Evolutionary conservation across 176 grass and related monocot species (phyloP).

Genomic region (Thinopyrum elongatum): DNA sequence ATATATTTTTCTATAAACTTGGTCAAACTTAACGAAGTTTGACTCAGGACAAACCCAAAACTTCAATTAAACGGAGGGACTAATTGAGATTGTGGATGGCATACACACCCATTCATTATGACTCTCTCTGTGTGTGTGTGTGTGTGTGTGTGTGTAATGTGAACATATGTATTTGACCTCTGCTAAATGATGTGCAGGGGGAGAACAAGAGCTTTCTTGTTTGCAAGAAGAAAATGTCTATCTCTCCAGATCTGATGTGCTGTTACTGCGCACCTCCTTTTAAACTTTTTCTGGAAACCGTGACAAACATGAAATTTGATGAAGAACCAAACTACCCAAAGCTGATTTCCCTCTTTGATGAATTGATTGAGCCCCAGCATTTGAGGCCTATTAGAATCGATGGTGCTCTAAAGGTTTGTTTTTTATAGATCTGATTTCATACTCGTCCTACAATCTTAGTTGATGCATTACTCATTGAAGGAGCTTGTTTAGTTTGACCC

Average conservation of each 20-base stretch:
- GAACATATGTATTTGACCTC: constrained; percentile 16
- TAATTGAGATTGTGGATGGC: neutral
- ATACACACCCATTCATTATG: neutral
- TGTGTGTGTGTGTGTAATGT: neutral
- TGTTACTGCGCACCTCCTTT: constrained; percentile 87
- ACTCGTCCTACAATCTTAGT: neutral
- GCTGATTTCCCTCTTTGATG: constrained; percentile 91
- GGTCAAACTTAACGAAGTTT: no score
- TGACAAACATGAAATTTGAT: constrained; percentile 99
- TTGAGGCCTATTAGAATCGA: constrained; percentile 97
- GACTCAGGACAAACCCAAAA: no score
- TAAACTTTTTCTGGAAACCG: constrained; percentile 82
- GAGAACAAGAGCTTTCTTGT: constrained; percentile 99
- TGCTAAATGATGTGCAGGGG: constrained; percentile 66
- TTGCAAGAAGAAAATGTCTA: constrained; percentile 99
- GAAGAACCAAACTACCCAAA: constrained; percentile 96
- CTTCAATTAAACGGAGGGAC: no score
- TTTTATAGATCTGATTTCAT: neutral
- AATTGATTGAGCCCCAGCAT: constrained; percentile 88
- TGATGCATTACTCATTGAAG: neutral
- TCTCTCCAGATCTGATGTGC: constrained; percentile 84
- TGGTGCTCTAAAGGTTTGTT: constrained; percentile 94
- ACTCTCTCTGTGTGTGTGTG: neutral
- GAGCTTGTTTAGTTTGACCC: neutral
- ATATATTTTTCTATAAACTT: no score